Base-by-base conservation (phyloP, 2,329 filamentous ascomycete species). In the Alternaria longipes region DNA sequence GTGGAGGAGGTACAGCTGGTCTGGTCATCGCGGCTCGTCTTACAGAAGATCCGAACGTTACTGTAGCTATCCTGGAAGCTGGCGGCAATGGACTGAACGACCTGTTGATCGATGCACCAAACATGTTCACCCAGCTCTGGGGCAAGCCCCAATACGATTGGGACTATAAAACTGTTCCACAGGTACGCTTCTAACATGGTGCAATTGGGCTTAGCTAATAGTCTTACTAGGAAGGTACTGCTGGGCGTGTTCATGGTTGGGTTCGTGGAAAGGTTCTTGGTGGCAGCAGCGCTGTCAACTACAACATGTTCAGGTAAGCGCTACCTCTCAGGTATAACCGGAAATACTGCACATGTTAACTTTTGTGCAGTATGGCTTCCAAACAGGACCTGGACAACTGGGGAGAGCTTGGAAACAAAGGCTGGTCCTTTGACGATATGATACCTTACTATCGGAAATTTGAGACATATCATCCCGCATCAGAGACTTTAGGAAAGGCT, bases 251-350 rank as follows among this genome's bases (percentile, higher is more conserved):
- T 8, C 71, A 75, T 42, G 67, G 68, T 30, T 74, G 70, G 71
- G 64, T 62, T n/a, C 66, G 72, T 28, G 74, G 74, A 9, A 73
- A 73, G 28, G 66, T 73, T 6, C 68, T 78, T 4, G 74, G 75
- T 41, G 88, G 78, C 28, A 75, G 65, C 6, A 74, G 67, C 24
- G 79, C 76, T 38, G 66, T 81, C 58, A 81, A 80, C 53, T 72
- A 66, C 62, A 70, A 68, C 36, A 74, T 74, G 69, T 76, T 59
- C 26, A 56, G 54, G 54, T 56, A 8, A 36, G 7, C 24, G 12
- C 18, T 42, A 8, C 3, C 18, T 5, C 11, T 5, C 44, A 30
- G 5, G 11, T 26, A 3, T 12, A 20, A 4, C 1, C 8, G 18
- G 9, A 20, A 6, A 9, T 41, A 22, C 11, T 18, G 9, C 3